Conservation (phyloP, 495 filamentous ascomycete genomes). For the Ramalina intermedia region DNA sequence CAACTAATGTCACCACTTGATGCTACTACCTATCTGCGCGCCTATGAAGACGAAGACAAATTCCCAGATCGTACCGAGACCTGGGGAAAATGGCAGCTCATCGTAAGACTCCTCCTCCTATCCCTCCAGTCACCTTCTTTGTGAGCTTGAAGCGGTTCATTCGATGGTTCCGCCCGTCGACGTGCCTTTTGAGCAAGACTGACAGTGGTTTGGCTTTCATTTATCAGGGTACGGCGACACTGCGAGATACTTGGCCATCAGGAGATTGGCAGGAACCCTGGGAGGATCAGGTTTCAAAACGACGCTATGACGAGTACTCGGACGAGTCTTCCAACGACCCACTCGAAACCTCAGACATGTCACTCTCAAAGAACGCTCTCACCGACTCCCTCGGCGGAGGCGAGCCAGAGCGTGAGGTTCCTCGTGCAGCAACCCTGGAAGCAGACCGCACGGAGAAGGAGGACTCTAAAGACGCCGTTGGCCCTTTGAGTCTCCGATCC, state of each 20-base stretch:
- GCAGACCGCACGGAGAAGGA: not conserved
- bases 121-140: too few relatives aligned
- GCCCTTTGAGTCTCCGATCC: not conserved
- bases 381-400: not conserved
- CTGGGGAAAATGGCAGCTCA: not conserved
- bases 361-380: too few relatives aligned
- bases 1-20: slow-evolving; percentile 7
- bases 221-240: not conserved
- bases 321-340: not conserved
- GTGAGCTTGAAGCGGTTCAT: not conserved
- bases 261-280: too few relatives aligned
- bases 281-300: not conserved
- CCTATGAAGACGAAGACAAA: not conserved
- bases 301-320: not conserved
- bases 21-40: slow-evolving; percentile 4
- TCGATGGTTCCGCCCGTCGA: not conserved
- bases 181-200: too few relatives aligned
- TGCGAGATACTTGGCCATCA: slow-evolving; percentile 7
- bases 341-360: not conserved
- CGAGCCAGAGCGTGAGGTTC: not conserved
- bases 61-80: not conserved
- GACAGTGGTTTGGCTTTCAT: not conserved
- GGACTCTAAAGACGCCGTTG: too few relatives aligned
- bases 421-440: not conserved
- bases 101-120: not conserved